Evolutionary conservation across 2,329 filamentous ascomycete genomes (phyloP).

Genomic region (Monilinia polystroma): DNA sequence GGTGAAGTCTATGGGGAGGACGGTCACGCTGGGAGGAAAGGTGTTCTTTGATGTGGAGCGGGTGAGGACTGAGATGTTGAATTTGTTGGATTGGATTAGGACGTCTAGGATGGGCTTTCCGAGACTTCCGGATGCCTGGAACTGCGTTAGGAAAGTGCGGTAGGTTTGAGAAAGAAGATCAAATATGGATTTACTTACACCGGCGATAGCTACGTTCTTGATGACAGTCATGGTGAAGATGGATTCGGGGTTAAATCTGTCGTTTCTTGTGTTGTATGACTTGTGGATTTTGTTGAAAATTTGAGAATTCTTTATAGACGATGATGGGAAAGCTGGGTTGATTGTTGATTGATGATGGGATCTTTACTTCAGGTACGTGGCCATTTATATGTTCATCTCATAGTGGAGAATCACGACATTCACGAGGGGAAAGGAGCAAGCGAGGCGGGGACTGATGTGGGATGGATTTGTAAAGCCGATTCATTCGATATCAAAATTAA

Average conservation of each 20-base stretch:
- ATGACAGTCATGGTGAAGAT: conserved; percentile 30
- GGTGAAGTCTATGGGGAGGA: conserved; percentile 48
- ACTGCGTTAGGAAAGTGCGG: conserved; percentile 14
- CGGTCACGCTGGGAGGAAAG: conserved; percentile 42
- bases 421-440: neutral
- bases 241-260: neutral
- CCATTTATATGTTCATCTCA: neutral
- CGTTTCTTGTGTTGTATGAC: neutral
- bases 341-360: neutral
- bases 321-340: neutral
- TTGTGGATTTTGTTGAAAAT: neutral
- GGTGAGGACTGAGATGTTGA: conserved; percentile 52
- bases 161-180: too few species aligned
- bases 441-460: neutral
- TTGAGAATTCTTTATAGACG: neutral
- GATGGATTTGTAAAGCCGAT: neutral
- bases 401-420: neutral
- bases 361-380: neutral
- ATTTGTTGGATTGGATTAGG: conserved; percentile 34
- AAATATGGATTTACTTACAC: conserved; percentile 28
- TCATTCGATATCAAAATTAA: too few species aligned
- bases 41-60: conserved; percentile 39
- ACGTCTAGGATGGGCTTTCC: conserved; percentile 33
- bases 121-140: conserved; percentile 33
- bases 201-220: conserved; percentile 35